Percentiles rank a stretch among this genome's conserved stretches.
Evolutionary conservation across 2,329 filamentous ascomycete genomes (phyloP).

Genomic region (Chaetomiaceae sp.): DNA sequence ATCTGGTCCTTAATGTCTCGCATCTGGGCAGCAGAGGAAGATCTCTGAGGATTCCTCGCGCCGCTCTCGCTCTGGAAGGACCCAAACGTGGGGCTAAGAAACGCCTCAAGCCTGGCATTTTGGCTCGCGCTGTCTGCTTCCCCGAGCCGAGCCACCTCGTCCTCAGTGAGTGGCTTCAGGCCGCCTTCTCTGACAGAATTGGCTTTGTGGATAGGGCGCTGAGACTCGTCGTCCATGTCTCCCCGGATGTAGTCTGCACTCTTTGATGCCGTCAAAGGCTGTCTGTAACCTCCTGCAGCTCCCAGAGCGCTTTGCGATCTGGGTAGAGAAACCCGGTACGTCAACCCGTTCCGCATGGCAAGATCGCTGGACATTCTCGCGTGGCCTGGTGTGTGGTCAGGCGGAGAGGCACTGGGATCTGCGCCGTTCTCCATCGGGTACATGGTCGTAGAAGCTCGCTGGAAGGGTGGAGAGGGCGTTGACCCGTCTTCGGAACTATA

Average conservation of each 20-base stretch:
- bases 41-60: conserved; percentile 51
- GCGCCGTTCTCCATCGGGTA: conserved; percentile 30
- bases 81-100: conserved; percentile 45
- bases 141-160: conserved; percentile 37
- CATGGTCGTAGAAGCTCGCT: conserved; percentile 38
- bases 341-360: conserved; percentile 43
- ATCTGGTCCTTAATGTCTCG: conserved; percentile 77
- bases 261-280: conserved; percentile 41
- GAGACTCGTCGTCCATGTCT: conserved; percentile 31
- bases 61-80: conserved; percentile 28
- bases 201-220: conserved; percentile 34
- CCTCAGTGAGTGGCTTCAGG: conserved; percentile 54
- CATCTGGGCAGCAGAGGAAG: conserved; percentile 68
- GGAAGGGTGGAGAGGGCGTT: conserved; percentile 49
- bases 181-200: conserved; percentile 40
- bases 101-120: conserved; percentile 34
- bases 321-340: conserved; percentile 42
- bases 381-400: conserved; percentile 43
- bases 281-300: conserved; percentile 55
- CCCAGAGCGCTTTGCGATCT: conserved; percentile 63
- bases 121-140: conserved; percentile 23
- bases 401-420: conserved; percentile 10
- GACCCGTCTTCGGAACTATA: conserved; percentile 53
- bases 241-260: conserved; percentile 41
- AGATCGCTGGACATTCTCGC: conserved; percentile 60